Conservation (phyloP, 1,284 basidiomycete species). For the Ustilago nuda region DNA sequence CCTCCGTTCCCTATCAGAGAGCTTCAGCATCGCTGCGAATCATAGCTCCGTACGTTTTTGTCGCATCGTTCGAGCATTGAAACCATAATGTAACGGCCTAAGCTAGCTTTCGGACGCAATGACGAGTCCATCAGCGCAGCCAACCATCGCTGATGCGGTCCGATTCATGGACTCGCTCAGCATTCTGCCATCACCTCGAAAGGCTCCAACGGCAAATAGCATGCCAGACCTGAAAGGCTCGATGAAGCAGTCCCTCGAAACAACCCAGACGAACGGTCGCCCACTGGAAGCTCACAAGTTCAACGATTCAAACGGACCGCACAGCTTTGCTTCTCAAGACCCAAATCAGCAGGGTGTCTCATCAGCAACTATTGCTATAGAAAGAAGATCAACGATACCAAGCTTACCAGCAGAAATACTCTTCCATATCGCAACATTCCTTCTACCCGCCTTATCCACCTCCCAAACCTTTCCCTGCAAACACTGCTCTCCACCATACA, state of each 20-base stretch:
- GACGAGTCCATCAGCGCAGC: constrained; percentile 27
- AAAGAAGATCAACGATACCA: neutral
- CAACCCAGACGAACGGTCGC: neutral
- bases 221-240: neutral
- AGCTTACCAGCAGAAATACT: constrained; percentile 30
- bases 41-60: no score
- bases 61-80: no score
- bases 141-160: constrained; percentile 37
- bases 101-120: constrained; percentile 3
- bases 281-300: neutral
- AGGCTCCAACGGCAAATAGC: neutral
- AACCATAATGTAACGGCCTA: neutral
- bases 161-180: constrained; percentile 36
- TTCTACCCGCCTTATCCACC: neutral
- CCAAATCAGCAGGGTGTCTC: neutral
- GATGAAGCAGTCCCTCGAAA: neutral
- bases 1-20: neutral
- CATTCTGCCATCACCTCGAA: neutral
- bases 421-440: constrained; percentile 25
- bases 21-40: no score
- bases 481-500: constrained; percentile 1
- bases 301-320: neutral
- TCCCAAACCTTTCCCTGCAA: constrained; percentile 10
- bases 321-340: neutral
- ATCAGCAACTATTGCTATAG: neutral